Percentiles rank a stretch among this genome's conserved stretches.
phyloP scores from a whole-genome alignment of 495 filamentous ascomycete species.

The Melanomma pulvis-pyrius region DNA sequence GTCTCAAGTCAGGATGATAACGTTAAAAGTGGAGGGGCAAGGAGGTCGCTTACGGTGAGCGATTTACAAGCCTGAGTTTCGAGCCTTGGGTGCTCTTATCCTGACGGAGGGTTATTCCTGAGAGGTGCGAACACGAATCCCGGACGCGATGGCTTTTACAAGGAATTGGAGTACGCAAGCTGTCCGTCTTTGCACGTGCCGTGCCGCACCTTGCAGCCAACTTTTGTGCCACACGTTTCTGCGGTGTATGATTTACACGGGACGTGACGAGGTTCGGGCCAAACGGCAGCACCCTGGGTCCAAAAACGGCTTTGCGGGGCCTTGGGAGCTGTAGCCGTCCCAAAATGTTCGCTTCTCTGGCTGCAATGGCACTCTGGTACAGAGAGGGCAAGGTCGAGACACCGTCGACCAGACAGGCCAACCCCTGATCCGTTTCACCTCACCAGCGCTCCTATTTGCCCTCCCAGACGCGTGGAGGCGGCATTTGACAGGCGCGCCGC shows the following conservation, averaged over 20 bases:
- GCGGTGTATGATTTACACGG: slow-evolving; percentile 34
- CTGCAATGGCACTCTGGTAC: slow-evolving; percentile 18
- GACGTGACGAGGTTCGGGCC: not conserved
- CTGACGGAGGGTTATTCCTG: not conserved
- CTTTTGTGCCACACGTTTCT: slow-evolving; percentile 26
- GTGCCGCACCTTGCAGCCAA: slow-evolving; percentile 22
- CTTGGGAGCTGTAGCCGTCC: slow-evolving; percentile 13
- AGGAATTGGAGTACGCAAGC: slow-evolving; percentile 13
- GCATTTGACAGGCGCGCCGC: not conserved
- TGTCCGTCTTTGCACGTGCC: slow-evolving; percentile 19
- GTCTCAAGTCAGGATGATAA: not conserved
- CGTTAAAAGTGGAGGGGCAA: slow-evolving; percentile 1
- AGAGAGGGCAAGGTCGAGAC: slow-evolving; percentile 17
- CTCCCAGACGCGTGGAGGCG: not conserved
- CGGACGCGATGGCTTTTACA: not conserved
- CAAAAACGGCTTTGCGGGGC: slow-evolving; percentile 10
- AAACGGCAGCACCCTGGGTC: slow-evolving; percentile 22
- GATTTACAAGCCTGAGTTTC: slow-evolving; percentile 15
- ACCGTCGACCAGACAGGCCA: slow-evolving; percentile 18
- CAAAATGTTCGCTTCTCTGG: slow-evolving; percentile 17
- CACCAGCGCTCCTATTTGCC: slow-evolving; percentile 17
- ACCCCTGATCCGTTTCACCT: slow-evolving; percentile 31
- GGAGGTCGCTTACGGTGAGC: slow-evolving; percentile 4
- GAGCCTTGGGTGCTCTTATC: slow-evolving; percentile 1
- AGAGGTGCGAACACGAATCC: not conserved